Percentiles rank a stretch among this genome's conserved stretches.
These are phyloP conservation scores for Haplosporangium gracile DNA, from an alignment of 192 early-diverging fungal species.

Conservation along the genomic window DNA sequence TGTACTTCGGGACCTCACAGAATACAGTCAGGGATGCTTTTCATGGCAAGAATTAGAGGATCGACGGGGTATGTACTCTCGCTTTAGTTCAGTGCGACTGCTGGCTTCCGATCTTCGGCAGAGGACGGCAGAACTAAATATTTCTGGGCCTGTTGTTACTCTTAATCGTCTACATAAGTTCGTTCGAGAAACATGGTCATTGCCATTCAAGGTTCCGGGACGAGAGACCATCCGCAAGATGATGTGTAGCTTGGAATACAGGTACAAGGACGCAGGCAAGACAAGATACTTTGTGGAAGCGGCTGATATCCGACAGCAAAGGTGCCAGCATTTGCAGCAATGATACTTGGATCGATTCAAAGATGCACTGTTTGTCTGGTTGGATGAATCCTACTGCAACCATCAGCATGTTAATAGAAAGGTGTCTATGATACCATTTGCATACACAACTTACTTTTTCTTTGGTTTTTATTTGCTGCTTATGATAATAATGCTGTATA, in stretches of 20 bases:
- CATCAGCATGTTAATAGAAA: conserved; percentile 23
- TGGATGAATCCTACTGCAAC: conserved; percentile 24
- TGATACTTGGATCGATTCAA: conserved; percentile 19
- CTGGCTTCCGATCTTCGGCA: conserved; percentile 12
- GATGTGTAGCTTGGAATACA: background rate
- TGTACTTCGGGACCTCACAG: conserved; percentile 16
- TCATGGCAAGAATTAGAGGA: background rate
- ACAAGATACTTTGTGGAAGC: conserved; percentile 24
- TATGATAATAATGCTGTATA: too few relatives aligned
- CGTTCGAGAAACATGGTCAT: conserved; percentile 2
- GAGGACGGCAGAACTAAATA: background rate
- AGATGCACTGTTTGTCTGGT: conserved; percentile 26
- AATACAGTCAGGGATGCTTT: conserved; percentile 14
- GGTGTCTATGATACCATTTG: background rate
- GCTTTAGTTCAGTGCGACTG: background rate
- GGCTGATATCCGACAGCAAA: conserved; percentile 2
- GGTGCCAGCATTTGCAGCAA: conserved; percentile 11
- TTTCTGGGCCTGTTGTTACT: conserved; percentile 3
- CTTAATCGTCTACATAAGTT: conserved; percentile 7
- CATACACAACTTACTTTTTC: background rate
- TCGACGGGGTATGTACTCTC: background rate
- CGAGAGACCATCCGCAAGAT: conserved; percentile 10
- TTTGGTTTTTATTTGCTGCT: too few relatives aligned
- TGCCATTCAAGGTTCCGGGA: background rate
- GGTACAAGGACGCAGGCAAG: conserved; percentile 7